Evolutionary conservation across 768 basidiomycete species (phyloP), one percentile per base, ranked within the genome.

Genomic region (Suillus subalutaceus): DNA sequence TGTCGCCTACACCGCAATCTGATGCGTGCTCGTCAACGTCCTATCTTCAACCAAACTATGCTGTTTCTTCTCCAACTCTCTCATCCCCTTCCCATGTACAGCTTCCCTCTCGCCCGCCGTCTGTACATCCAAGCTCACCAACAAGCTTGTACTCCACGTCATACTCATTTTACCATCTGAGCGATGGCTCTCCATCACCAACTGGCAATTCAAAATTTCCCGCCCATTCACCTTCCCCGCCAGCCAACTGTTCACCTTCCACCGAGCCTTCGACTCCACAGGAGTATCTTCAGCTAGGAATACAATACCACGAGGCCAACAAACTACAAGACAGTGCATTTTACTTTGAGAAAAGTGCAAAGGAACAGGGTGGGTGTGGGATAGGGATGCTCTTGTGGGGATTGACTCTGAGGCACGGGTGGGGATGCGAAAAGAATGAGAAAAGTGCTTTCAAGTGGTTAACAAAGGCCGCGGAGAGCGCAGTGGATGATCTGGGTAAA

Each of bases 341-440:
- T 32, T 92, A 82, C 75, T 94, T 94, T 73, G 92, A 94, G 79
- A 85, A 84, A 77, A 87, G 89, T 56, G 93, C 93, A 13, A 91
- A 81, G 63, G 80, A 86, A 67, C 79, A 82, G 61, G 94, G 94
- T 1, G 95, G 93, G 2, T 94, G 91, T 72, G 90, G 90, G 2
- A 88, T 93, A 5, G 95, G 95, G 20, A 96, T 95, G 93, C 77
- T 96, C 66, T 94, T 97, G 92, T 96, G 91, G 85, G 95, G 94
- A 0, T 79, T 97, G 50, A 82, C 93, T 38, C 79, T 95, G 71
- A 82, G 94, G 62, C 92, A 94, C 74, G 94, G 94, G 2, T 97
- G 95, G 94, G 95, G 94, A 3, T 88, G 89, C 69, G 79, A 83
- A 73, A 89, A 91, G 83, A 88, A 94, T 71, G 93, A 95, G 76